Evolutionary conservation across 768 basidiomycete genomes (phyloP).

Genomic region (Tubosaeta brunneosetosa): DNA sequence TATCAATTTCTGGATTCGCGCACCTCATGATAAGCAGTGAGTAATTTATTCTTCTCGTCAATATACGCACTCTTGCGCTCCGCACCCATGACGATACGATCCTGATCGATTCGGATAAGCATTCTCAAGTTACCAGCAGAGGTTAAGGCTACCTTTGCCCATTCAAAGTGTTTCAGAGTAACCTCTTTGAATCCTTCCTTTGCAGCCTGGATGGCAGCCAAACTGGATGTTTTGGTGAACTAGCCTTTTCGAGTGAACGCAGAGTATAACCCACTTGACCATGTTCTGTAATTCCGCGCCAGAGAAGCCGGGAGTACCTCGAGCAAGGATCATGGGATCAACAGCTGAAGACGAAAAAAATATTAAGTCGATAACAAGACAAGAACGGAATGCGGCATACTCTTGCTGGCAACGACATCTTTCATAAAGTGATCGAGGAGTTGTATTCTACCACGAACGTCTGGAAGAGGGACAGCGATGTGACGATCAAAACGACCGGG

Average conservation of each 20-base stretch:
- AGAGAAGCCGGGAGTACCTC: constrained; percentile 94
- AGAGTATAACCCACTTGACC: constrained; percentile 68
- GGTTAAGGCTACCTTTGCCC: constrained; percentile 75
- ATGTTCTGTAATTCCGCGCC: constrained; percentile 97
- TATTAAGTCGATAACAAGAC: not conserved
- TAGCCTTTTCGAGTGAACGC: not conserved
- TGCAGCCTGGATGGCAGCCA: constrained; percentile 93
- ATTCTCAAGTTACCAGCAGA: not conserved
- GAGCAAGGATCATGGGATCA: constrained; percentile 82
- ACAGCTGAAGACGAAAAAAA: constrained; percentile 45
- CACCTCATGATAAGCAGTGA: constrained; percentile 96
- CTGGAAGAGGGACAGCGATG: constrained; percentile 91
- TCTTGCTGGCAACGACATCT: constrained; percentile 58
- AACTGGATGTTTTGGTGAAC: constrained; percentile 34
- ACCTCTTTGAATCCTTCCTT: constrained; percentile 76
- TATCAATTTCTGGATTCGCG: constrained; percentile 10
- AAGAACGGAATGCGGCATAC: constrained; percentile 32
- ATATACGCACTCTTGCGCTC: constrained; percentile 90
- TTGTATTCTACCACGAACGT: constrained; percentile 89
- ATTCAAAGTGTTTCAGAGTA: constrained; percentile 82
- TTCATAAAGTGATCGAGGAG: constrained; percentile 91
- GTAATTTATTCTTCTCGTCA: constrained; percentile 77
- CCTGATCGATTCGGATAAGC: constrained; percentile 38
- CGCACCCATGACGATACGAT: constrained; percentile 95
- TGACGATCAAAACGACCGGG: constrained; percentile 96